Evolutionary conservation across 306 rosid genomes (phyloP).

Genomic region (Gleditsia sinensis): DNA sequence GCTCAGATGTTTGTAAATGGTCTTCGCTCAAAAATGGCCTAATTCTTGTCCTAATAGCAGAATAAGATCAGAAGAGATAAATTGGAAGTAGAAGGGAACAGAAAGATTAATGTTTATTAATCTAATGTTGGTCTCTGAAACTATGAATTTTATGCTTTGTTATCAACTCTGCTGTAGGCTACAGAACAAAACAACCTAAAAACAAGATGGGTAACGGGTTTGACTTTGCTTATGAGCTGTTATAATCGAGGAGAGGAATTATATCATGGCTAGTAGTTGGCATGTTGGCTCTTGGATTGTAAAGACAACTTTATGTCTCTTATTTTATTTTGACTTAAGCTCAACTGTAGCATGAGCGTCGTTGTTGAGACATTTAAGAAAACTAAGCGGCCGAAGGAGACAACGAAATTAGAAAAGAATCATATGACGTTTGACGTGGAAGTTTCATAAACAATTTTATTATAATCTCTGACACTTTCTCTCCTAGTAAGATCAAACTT

Average conservation of each 20-base stretch:
- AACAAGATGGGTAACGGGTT: too few species aligned
- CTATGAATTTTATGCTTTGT: slow-evolving; percentile 13
- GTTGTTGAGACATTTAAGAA: neutral
- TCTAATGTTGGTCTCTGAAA: slow-evolving; percentile 20
- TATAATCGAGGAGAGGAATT: slow-evolving; percentile 1
- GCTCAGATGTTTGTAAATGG: too few species aligned
- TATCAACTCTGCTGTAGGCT: neutral
- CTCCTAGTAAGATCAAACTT: too few species aligned
- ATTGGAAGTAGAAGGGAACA: neutral
- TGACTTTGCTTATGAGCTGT: slow-evolving; percentile 45
- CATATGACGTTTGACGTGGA: neutral
- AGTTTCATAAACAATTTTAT: too few species aligned
- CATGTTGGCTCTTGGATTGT: slow-evolving; percentile 23
- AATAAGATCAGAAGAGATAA: slow-evolving; percentile 22
- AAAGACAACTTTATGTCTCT: neutral
- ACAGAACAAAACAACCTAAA: too few species aligned
- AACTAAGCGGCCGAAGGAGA: slow-evolving; percentile 1
- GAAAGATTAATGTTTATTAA: neutral
- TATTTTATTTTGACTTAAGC: neutral
- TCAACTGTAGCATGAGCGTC: neutral
- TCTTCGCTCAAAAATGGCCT: neutral
- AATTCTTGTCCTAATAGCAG: slow-evolving; percentile 20
- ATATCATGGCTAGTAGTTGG: slow-evolving; percentile 36
- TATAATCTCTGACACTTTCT: too few species aligned
- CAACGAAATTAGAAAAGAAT: slow-evolving; percentile 22